Conservation (phyloP, 805 yeast species). For the Ogataea angusta region DNA sequence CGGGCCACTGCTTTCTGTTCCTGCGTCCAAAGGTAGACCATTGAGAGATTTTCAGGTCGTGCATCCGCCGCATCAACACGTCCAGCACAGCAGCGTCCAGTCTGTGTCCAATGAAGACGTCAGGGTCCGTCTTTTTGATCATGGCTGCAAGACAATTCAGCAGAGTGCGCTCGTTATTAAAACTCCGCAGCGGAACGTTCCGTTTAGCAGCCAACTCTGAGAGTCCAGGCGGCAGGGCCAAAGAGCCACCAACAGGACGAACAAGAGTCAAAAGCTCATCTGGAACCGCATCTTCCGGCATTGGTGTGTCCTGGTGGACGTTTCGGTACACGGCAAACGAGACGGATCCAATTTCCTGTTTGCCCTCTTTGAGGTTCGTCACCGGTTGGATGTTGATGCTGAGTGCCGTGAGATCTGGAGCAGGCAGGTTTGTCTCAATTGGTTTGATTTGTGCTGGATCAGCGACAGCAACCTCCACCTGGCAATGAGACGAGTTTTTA, state of each 20-base stretch:
- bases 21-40: conserved; percentile 87
- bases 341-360: conserved; percentile 85
- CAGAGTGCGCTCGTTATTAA: conserved; percentile 71
- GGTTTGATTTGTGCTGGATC: conserved; percentile 49
- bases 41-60: conserved; percentile 64
- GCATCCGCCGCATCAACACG: conserved; percentile 76
- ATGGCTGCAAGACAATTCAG: conserved; percentile 71
- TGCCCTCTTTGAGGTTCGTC: conserved; percentile 68
- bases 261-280: conserved; percentile 66
- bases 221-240: conserved; percentile 74
- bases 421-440: conserved; percentile 37
- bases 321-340: conserved; percentile 69
- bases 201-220: conserved; percentile 55
- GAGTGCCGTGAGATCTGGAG: conserved; percentile 71
- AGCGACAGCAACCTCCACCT: conserved; percentile 62
- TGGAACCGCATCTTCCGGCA: conserved; percentile 58
- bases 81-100: conserved; percentile 77
- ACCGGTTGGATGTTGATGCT: conserved; percentile 78
- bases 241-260: conserved; percentile 67
- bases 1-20: conserved; percentile 74
- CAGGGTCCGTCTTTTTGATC: conserved; percentile 79
- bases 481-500: conserved; percentile 73
- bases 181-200: conserved; percentile 49
- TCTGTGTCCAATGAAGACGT: conserved; percentile 83
- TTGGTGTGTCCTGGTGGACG: conserved; percentile 73